Conservation (phyloP, 768 basidiomycete species). For the Collybiopsis confluens region DNA sequence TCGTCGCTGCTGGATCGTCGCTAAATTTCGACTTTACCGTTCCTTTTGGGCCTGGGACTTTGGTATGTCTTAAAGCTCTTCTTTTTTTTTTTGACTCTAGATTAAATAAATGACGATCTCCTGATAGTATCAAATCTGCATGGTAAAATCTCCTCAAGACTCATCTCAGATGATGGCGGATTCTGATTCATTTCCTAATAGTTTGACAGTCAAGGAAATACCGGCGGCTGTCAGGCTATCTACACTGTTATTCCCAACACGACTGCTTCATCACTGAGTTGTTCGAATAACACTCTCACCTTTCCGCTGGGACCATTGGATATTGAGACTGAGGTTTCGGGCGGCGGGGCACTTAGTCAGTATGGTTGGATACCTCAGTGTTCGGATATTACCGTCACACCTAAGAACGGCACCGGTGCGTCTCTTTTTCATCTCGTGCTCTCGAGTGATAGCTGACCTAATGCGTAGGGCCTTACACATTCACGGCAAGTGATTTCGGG, state of each 20-base stretch:
- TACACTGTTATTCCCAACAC: slow-evolving; percentile 52
- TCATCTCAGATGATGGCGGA: too few species aligned
- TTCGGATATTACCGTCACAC: slow-evolving; percentile 48
- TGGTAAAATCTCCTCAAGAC: slow-evolving; percentile 33
- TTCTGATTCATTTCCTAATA: slow-evolving; percentile 14
- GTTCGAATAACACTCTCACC: slow-evolving; percentile 44
- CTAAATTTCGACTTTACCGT: slow-evolving; percentile 51
- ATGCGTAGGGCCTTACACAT: slow-evolving; percentile 43
- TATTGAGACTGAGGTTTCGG: slow-evolving; percentile 37
- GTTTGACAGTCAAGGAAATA: slow-evolving; percentile 54
- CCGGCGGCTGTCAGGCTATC: slow-evolving; percentile 57
- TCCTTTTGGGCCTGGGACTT: slow-evolving; percentile 55
- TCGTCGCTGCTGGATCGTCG: slow-evolving; percentile 43
- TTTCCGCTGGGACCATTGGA: slow-evolving; percentile 36
- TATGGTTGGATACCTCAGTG: slow-evolving; percentile 57
- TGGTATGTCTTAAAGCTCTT: slow-evolving; percentile 21
- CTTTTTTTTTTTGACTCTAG: not conserved
- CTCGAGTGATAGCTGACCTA: not conserved
- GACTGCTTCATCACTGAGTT: slow-evolving; percentile 32
- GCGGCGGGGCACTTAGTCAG: slow-evolving; percentile 54
- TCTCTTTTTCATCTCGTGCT: not conserved
- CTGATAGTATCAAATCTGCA: slow-evolving; percentile 60
- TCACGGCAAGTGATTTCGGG: slow-evolving; percentile 43
- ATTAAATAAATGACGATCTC: not conserved
- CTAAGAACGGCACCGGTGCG: slow-evolving; percentile 45